phyloP scores from a whole-genome alignment of 2,329 filamentous ascomycete genomes.

The Alternaria sp. region DNA sequence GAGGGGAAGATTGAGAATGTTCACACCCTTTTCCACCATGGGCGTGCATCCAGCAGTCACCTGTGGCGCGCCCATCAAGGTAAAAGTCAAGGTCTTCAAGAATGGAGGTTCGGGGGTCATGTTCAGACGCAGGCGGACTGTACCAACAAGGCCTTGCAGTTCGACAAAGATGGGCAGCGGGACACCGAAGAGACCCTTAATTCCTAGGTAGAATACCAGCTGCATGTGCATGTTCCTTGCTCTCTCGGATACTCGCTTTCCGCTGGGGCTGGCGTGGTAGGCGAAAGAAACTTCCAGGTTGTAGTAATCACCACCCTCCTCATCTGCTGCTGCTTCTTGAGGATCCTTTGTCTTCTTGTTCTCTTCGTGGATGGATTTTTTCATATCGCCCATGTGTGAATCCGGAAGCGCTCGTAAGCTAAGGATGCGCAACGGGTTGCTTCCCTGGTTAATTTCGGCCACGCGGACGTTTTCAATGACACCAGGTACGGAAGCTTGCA shows the following conservation, averaged over 20 bases:
- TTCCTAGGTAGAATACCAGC: constrained; percentile 89
- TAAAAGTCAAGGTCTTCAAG: constrained; percentile 89
- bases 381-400: constrained; percentile 79
- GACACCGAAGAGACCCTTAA: constrained; percentile 88
- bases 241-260: constrained; percentile 75
- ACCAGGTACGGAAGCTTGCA: constrained; percentile 92
- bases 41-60: constrained; percentile 89
- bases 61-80: constrained; percentile 91
- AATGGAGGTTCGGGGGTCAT: constrained; percentile 92
- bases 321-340: constrained; percentile 85
- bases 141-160: constrained; percentile 88
- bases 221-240: constrained; percentile 98
- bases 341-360: constrained; percentile 84
- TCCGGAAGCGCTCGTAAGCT: constrained; percentile 88
- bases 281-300: constrained; percentile 91
- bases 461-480: constrained; percentile 95
- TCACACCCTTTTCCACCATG: constrained; percentile 89
- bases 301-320: constrained; percentile 91
- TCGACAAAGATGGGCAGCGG: constrained; percentile 90
- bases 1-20: constrained; percentile 87
- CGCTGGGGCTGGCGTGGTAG: constrained; percentile 84
- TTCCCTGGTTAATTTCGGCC: constrained; percentile 92
- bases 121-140: constrained; percentile 80
- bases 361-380: constrained; percentile 78
- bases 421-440: constrained; percentile 86